Base-by-base conservation (phyloP, 2,329 filamentous ascomycete species). In the Aspergillus luchuensis region DNA sequence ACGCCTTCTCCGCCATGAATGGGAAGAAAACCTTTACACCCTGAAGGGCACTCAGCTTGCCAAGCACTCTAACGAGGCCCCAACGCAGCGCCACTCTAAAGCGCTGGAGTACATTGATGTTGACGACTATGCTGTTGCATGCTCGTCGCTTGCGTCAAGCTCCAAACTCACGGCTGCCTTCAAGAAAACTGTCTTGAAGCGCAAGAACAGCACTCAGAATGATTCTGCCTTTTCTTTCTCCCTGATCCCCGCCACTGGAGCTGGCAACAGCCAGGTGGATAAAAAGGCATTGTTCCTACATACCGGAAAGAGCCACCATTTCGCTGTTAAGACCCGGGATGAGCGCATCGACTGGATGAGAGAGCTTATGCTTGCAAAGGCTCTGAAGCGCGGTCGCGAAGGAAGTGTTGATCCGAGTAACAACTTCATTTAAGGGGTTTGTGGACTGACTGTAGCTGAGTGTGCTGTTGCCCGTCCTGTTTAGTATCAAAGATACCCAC, bases 341-440 rank as follows among this genome's bases (percentile, higher is more conserved):
- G 91, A 97, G 74, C 86, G 94, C 63, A 97, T 98, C 71, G 94
- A 97, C 75, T 99, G 95, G 95, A 79, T 80, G 78, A 71, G 78
- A 4, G 78, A 80, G 66, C 63, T 80, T 28, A 80, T 80, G 79
- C 74, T 80, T 3, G 78, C 77, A 15, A 79, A 77, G 49, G 78
- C 78, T 13, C 65, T 78, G 10, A 69, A 68, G 13, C 63, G 65
- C 8, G 74, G 73, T n/a, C 69, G 69, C 7, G 71, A 75, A 2
- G 67, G 63, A 8, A 75, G 39, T 23, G n/a, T 91, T 83, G 97
- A 97, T 84, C 91, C 93, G 73, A 92, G 92, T 80, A 69, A 55
- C 3, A 23, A 53, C 13, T 56, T 50, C 3, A 52, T 62, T 19
- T 59, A 43, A 36, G 36, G 5, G 10, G 25, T 33, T 28, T 23